Evolutionary conservation across 2,329 filamentous ascomycete genomes (phyloP).

Genomic region (Knoxdaviesia proteae): DNA sequence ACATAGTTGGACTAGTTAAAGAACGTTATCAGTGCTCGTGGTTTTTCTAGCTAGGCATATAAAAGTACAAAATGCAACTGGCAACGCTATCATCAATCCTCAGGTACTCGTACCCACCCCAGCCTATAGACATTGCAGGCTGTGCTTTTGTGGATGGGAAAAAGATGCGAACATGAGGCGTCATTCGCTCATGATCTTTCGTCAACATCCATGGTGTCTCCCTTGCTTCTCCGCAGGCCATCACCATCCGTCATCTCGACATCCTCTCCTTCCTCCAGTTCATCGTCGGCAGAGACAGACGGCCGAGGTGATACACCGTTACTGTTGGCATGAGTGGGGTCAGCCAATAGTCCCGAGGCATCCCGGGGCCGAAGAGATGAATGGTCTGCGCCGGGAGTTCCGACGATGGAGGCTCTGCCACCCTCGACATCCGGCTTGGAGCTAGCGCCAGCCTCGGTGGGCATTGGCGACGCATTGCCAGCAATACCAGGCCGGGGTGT

Average conservation of each 20-base stretch:
- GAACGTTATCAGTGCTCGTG: too few species aligned
- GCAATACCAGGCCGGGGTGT: conserved; percentile 17
- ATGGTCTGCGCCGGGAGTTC: not conserved
- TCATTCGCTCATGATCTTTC: conserved; percentile 6
- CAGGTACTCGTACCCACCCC: too few species aligned
- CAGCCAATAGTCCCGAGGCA: conserved; percentile 4
- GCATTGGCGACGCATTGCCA: too few species aligned
- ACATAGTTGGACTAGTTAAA: too few species aligned
- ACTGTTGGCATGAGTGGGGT: conserved; percentile 13
- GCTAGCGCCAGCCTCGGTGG: not conserved
- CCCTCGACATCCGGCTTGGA: conserved; percentile 1
- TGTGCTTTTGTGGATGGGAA: not conserved
- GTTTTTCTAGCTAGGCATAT: not conserved
- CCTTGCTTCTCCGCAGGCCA: conserved; percentile 8
- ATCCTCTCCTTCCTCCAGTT: conserved; percentile 28
- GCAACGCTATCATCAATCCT: not conserved
- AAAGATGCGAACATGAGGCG: not conserved
- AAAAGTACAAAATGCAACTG: not conserved
- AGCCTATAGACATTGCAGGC: too few species aligned
- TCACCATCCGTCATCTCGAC: conserved; percentile 25
- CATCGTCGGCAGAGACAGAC: conserved; percentile 9
- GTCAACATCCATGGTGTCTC: conserved; percentile 47
- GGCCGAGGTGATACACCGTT: conserved; percentile 10
- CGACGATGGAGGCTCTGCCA: not conserved
- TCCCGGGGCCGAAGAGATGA: conserved; percentile 1